Evolutionary conservation across 2,329 filamentous ascomycete species (phyloP).

Genomic region (Metarhizium sp.): DNA sequence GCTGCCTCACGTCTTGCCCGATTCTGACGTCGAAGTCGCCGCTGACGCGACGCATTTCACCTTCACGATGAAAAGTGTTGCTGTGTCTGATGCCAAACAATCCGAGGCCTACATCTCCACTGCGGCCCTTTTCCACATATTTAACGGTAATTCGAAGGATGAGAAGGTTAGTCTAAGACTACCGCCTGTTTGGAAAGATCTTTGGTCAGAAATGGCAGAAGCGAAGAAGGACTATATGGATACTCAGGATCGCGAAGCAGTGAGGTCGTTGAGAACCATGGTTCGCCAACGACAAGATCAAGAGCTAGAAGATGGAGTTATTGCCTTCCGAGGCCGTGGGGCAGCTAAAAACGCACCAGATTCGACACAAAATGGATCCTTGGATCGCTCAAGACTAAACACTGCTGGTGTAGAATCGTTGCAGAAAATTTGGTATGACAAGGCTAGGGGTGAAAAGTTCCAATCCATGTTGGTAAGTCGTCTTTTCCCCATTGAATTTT

Average conservation of each 20-base stretch:
- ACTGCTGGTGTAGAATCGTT: constrained; percentile 37
- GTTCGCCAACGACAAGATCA: constrained; percentile 60
- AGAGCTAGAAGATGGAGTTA: constrained; percentile 63
- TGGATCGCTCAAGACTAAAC: constrained; percentile 33
- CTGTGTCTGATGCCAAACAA: constrained; percentile 67
- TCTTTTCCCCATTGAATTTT: not conserved
- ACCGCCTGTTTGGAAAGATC: constrained; percentile 70
- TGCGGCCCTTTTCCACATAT: constrained; percentile 71
- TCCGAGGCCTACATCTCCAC: constrained; percentile 84
- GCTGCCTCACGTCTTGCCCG: constrained; percentile 23
- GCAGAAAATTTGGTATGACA: constrained; percentile 50
- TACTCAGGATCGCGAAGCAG: constrained; percentile 55
- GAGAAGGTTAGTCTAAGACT: constrained; percentile 76
- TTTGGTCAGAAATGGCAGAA: constrained; percentile 73
- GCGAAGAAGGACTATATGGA: constrained; percentile 62
- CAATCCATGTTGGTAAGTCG: constrained; percentile 63
- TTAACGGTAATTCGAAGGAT: constrained; percentile 68
- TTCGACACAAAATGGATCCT: constrained; percentile 34
- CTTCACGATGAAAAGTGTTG: constrained; percentile 66
- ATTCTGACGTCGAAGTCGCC: constrained; percentile 33
- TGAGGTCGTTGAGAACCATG: constrained; percentile 60
- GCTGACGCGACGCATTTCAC: constrained; percentile 43
- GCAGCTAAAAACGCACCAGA: constrained; percentile 37
- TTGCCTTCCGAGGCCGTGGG: constrained; percentile 62
- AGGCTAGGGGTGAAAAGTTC: constrained; percentile 50